A percentile compares a stretch with the other conserved stretches of the same genome.
phyloP scores from a whole-genome alignment of 257 asterid genomes.

The Apocynum venetum region DNA sequence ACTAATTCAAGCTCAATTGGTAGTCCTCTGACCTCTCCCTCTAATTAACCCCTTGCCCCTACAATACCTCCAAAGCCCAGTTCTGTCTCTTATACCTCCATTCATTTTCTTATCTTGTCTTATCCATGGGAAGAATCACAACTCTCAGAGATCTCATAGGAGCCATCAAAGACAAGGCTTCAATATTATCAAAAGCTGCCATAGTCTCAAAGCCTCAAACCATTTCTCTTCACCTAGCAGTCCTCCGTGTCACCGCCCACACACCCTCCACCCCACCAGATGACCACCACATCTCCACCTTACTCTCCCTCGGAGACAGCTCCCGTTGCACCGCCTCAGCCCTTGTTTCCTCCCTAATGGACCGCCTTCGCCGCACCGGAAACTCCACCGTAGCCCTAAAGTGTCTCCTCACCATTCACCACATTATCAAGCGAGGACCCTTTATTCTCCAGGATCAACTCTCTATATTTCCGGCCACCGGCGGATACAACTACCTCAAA shows the following conservation, averaged over 20 bases:
- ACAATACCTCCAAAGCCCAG: neutral
- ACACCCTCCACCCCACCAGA: constrained; percentile 44
- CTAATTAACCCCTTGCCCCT: neutral
- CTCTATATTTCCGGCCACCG: constrained; percentile 57
- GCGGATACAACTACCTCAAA: constrained; percentile 71
- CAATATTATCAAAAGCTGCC: constrained; percentile 46
- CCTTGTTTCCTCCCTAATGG: constrained; percentile 57
- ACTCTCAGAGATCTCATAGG: constrained; percentile 40
- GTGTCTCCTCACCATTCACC: constrained; percentile 62
- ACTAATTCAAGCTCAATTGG: neutral
- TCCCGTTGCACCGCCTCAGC: constrained; percentile 79
- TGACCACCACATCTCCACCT: constrained; percentile 44
- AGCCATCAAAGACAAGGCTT: constrained; percentile 47
- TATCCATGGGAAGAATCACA: constrained; percentile 25
- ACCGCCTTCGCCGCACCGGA: constrained; percentile 72
- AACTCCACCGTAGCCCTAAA: constrained; percentile 67
- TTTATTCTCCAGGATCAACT: constrained; percentile 87
- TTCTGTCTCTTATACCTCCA: neutral
- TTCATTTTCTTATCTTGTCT: neutral
- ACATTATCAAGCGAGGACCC: constrained; percentile 69
- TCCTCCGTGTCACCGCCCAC: constrained; percentile 79
- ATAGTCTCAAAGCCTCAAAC: constrained; percentile 38
- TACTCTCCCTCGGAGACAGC: constrained; percentile 57
- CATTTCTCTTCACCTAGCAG: constrained; percentile 52
- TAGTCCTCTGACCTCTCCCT: no score